These are phyloP conservation scores for Psilocybe cubensis DNA, from an alignment of 768 basidiomycete species.

Conservation along the genomic window DNA sequence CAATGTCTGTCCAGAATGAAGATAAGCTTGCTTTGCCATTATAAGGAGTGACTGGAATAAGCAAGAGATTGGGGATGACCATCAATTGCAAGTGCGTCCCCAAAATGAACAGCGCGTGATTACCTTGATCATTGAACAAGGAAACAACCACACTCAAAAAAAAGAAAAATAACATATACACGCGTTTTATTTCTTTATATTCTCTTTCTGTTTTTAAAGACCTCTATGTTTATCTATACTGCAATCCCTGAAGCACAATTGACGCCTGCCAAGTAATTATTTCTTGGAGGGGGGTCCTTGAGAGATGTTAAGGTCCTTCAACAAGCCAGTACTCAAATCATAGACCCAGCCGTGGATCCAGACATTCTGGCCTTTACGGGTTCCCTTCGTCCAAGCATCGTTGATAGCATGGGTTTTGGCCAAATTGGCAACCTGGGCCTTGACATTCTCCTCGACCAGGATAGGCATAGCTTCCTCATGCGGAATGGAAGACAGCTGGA, in stretches of 20 bases:
- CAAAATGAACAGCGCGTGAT: background rate
- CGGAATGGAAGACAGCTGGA: slow-evolving; percentile 43
- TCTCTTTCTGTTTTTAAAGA: background rate
- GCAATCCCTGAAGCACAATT: no score
- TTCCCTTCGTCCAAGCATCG: slow-evolving; percentile 50
- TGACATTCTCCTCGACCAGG: slow-evolving; percentile 65
- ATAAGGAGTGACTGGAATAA: background rate
- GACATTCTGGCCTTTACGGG: slow-evolving; percentile 46
- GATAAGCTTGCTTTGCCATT: slow-evolving; percentile 8
- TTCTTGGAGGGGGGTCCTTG: slow-evolving; percentile 32
- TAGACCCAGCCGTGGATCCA: slow-evolving; percentile 78
- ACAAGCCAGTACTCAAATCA: slow-evolving; percentile 57
- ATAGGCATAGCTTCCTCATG: slow-evolving; percentile 41
- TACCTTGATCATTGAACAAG: no score
- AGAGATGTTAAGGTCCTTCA: slow-evolving; percentile 60
- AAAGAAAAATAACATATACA: background rate
- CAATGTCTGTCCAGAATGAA: slow-evolving; percentile 43
- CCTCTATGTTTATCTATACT: background rate
- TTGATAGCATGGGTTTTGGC: slow-evolving; percentile 47
- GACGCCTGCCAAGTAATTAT: background rate
- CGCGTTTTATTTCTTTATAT: background rate
- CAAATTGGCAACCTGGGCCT: slow-evolving; percentile 54
- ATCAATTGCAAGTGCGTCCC: background rate
- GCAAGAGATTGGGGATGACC: background rate
- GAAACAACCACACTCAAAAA: no score